Evolutionary conservation across 129 eudicot genomes (phyloP), one percentile per base, ranked within the genome.

Genomic region (Artemisia argyi): DNA sequence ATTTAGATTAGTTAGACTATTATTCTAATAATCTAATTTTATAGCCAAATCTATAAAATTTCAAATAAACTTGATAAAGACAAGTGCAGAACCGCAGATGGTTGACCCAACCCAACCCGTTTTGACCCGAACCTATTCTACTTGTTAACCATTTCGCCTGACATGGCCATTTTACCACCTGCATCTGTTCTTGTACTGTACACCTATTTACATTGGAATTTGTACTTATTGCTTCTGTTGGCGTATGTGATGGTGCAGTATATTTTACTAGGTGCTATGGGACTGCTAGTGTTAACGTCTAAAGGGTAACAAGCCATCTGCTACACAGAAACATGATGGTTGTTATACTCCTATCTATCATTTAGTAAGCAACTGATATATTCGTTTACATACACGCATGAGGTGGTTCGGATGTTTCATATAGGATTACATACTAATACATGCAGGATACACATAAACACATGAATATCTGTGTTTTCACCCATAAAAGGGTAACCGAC

Each of bases 201-300:
- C 57, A 24, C 47, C 46, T 22, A 16, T 72, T 47, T 22, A 59
- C 67, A 59, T 19, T 9, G 12, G 7, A 9, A 5, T 59, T 22
- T 58, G n/a, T 44, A 72, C 68, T 72, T 46, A 60, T 24, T 72
- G 68, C 58, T 72, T 59, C 67, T 71, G 58, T 72, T 48, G 30
- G 44, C 16, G 17, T 59, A 60, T 72, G 59, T 47, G 60, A 72
- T 72, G 24, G 28, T 72, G 76, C 76, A 72, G 60, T 72, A 72
- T 72, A 72, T 72, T 46, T 1, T 72, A 24, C 4, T 59, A 72
- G 60, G 76, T 60, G 26, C 6, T 46, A 5, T 60, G 68, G 68
- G 68, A 59, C 68, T 72, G 67, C 49, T 72, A 44, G 68, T 26
- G 49, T 6, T 72, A 35, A 8, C 14, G 48, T 59, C 68, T 24